Conservation (phyloP, 441 rosid genomes). For the Erodium moschatum region DNA sequence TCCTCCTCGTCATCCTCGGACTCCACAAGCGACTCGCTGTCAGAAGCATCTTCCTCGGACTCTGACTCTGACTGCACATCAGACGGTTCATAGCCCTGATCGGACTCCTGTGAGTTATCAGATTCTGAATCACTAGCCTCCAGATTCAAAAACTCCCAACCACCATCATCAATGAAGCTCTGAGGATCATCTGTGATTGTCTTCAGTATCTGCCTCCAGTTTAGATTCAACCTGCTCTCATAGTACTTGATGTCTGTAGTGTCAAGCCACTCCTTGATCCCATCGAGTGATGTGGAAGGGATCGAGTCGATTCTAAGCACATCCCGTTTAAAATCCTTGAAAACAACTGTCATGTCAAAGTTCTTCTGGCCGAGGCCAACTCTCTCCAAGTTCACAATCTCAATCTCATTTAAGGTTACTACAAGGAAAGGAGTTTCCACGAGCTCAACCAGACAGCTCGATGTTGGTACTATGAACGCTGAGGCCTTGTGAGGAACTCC, state of each 20-base stretch:
- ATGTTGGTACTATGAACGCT: slow-evolving; percentile 32
- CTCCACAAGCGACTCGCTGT: slow-evolving; percentile 29
- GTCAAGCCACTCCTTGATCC: slow-evolving; percentile 36
- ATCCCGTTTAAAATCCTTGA: slow-evolving; percentile 33
- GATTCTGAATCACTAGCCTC: slow-evolving; percentile 31
- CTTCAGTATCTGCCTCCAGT: slow-evolving; percentile 32
- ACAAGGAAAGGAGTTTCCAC: slow-evolving; percentile 34
- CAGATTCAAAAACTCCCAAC: slow-evolving; percentile 32
- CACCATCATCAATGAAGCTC: slow-evolving; percentile 29
- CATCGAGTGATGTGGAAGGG: slow-evolving; percentile 30
- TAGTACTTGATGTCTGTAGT: slow-evolving; percentile 32
- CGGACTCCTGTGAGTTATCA: slow-evolving; percentile 31
- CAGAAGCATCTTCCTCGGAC: slow-evolving; percentile 22
- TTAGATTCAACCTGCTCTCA: slow-evolving; percentile 32
- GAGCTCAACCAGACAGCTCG: slow-evolving; percentile 32
- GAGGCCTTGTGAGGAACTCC: slow-evolving; percentile 35
- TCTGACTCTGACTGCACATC: slow-evolving; percentile 27
- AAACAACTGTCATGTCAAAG: slow-evolving; percentile 30
- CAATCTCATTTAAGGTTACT: slow-evolving; percentile 28
- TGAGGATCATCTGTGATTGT: slow-evolving; percentile 31
- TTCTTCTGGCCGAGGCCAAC: slow-evolving; percentile 35
- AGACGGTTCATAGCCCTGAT: slow-evolving; percentile 30
- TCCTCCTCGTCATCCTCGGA: slow-evolving; percentile 33
- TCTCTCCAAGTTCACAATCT: slow-evolving; percentile 35
- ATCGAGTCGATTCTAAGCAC: slow-evolving; percentile 33